Evolutionary conservation across 768 basidiomycete species (phyloP), one percentile per base, ranked within the genome.

Genomic region (Coprinellus aureogranulatus): DNA sequence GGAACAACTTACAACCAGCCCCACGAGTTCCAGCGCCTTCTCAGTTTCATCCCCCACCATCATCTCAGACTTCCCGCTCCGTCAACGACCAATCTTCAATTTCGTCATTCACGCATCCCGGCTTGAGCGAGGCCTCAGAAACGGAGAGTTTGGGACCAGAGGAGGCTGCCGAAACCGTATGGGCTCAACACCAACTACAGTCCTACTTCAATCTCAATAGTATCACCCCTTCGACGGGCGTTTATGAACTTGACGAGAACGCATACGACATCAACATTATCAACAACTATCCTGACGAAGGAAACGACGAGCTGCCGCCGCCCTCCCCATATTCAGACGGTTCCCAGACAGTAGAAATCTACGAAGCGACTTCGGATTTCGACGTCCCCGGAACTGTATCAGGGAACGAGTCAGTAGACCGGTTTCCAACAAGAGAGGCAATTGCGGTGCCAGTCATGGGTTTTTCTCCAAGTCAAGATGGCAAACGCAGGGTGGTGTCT

Each of bases 121-220:
- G 65, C 4, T 68, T 64, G 28, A 69, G 69, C 54, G 68, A 68
- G 60, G 26, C 61, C 20, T 59, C 62, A 48, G 57, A 55, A 53
- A 49, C 58, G 30, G 59, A 59, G 26, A 61, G 44, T 18, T 34
- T 42, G 4, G 45, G 65, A 14, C 60, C 26, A 57, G 50, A 14
- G 34, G 34, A 61, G 18, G 30, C 41, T n/a, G 65, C 27, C 55
- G 72, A 62, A 28, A 87, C 87, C 1, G 86, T 87, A 28, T 90
- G 88, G 88, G 76, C 77, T 16, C 81, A 84, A 34, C 75, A 75
- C 2, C 79, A 78, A 12, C 81, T 87, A 22, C 80, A 82, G 5
- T 79, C 81, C 26, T 89, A 88, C 68, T 75, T 89, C 26, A 65
- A 72, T 34, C 60, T 54, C 28, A 64, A 61, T 40, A 61, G 64